These are phyloP conservation scores for Tricholoma sp. DNA, from an alignment of 768 basidiomycete species.

Conservation along the genomic window DNA sequence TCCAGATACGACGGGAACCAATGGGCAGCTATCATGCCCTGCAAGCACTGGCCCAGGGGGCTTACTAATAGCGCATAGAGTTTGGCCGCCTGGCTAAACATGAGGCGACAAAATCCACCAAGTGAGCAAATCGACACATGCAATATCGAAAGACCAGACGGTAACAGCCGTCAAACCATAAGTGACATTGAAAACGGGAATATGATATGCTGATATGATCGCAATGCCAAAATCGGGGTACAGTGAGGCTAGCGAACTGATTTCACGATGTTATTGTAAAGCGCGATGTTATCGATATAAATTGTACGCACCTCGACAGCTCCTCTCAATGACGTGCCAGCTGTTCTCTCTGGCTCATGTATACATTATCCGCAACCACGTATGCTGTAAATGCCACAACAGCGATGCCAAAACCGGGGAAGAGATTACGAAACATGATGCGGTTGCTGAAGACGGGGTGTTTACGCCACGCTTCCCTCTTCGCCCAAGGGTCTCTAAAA, in stretches of 20 bases:
- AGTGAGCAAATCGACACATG: no score
- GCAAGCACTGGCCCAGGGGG: no score
- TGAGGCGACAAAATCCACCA: no score
- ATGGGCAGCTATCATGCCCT: no score
- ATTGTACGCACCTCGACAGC: slow-evolving; percentile 6
- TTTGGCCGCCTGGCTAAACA: no score
- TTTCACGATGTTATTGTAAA: neutral
- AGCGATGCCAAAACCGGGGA: slow-evolving; percentile 94
- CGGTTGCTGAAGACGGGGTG: slow-evolving; percentile 84
- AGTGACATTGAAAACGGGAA: neutral
- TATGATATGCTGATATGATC: neutral
- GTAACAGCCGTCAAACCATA: no score
- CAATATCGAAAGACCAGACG: no score
- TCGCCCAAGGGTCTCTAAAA: slow-evolving; percentile 93
- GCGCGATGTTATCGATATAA: neutral
- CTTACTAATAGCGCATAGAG: no score
- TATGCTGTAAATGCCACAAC: slow-evolving; percentile 90
- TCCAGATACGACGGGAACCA: no score
- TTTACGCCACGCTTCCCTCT: slow-evolving; percentile 89
- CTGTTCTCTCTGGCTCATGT: slow-evolving; percentile 32
- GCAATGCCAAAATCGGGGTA: neutral
- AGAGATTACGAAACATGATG: slow-evolving; percentile 84
- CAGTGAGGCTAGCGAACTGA: neutral
- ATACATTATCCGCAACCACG: slow-evolving; percentile 78
- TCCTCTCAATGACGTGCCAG: slow-evolving; percentile 19